phyloP scores from a whole-genome alignment of 495 filamentous ascomycete species.

The Penicilliopsis zonata region DNA sequence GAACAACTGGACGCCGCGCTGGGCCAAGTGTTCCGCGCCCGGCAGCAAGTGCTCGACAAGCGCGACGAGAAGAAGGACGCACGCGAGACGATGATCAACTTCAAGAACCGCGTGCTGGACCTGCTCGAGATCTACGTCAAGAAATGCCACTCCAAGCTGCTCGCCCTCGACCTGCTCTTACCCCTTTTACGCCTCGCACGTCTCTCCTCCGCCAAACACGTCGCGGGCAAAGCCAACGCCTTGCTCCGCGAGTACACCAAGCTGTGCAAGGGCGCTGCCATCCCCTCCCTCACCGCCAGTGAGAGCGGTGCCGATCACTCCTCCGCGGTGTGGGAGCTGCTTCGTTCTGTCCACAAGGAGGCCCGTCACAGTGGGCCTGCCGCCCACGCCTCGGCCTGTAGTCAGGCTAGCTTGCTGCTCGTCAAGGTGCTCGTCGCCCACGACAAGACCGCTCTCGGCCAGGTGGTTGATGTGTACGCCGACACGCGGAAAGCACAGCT shows the following conservation, averaged over 20 bases:
- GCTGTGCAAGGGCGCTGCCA: slow-evolving; percentile 43
- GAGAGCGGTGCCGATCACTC: too few relatives aligned
- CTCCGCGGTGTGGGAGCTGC: slow-evolving; percentile 42
- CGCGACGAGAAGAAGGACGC: slow-evolving; percentile 77
- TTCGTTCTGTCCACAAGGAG: slow-evolving; percentile 61
- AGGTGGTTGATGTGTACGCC: slow-evolving; percentile 45
- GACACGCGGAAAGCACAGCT: slow-evolving; percentile 42
- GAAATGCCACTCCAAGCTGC: slow-evolving; percentile 52
- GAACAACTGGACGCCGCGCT: slow-evolving; percentile 74
- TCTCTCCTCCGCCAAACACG: slow-evolving; percentile 53
- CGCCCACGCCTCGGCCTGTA: slow-evolving; percentile 43
- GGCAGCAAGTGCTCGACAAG: slow-evolving; percentile 45
- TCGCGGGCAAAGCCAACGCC: slow-evolving; percentile 58
- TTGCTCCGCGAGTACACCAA: slow-evolving; percentile 63
- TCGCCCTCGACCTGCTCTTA: slow-evolving; percentile 56
- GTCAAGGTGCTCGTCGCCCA: slow-evolving; percentile 45
- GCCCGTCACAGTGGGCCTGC: slow-evolving; percentile 50
- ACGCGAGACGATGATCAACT: slow-evolving; percentile 80
- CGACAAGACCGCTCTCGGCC: slow-evolving; percentile 33
- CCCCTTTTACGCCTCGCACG: slow-evolving; percentile 49
- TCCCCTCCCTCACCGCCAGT: slow-evolving; percentile 30
- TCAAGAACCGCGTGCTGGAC: slow-evolving; percentile 89
- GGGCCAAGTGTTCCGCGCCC: slow-evolving; percentile 69
- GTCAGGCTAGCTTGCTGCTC: slow-evolving; percentile 50
- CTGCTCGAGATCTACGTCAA: slow-evolving; percentile 78